These are phyloP conservation scores for Trichophyton equinum DNA, from an alignment of 2,329 filamentous ascomycete genomes.

Conservation along the genomic window DNA sequence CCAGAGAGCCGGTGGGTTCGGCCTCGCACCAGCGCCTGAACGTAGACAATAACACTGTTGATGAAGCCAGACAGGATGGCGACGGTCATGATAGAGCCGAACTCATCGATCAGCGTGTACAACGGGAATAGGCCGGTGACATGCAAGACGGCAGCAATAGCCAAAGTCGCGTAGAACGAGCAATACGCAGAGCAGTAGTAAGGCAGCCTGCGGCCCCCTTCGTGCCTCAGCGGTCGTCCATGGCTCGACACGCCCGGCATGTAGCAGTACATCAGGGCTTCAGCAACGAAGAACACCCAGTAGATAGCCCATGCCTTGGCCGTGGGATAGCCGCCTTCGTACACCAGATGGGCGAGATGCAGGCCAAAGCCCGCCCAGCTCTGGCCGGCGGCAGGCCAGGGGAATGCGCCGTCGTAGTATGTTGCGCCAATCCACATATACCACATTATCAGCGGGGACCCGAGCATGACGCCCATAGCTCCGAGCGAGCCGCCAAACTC, in stretches of 20 bases:
- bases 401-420: constrained; percentile 78
- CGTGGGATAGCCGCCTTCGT: constrained; percentile 73
- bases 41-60: constrained; percentile 71
- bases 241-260: constrained; percentile 78
- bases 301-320: constrained; percentile 81
- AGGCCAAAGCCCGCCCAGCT: constrained; percentile 56
- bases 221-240: constrained; percentile 75
- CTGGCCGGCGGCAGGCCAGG: constrained; percentile 54
- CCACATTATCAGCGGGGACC: constrained; percentile 92
- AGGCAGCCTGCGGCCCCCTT: constrained; percentile 68
- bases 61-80: constrained; percentile 83
- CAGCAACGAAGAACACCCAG: constrained; percentile 82
- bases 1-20: constrained; percentile 87
- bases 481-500: constrained; percentile 84
- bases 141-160: constrained; percentile 57
- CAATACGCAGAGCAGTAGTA: constrained; percentile 90
- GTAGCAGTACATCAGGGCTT: constrained; percentile 68
- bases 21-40: constrained; percentile 68
- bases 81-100: constrained; percentile 83
- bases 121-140: constrained; percentile 74
- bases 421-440: constrained; percentile 98
- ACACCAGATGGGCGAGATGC: constrained; percentile 60
- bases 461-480: constrained; percentile 71
- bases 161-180: constrained; percentile 79
- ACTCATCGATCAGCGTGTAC: constrained; percentile 88